Percentiles rank a stretch among this genome's conserved stretches.
These are phyloP conservation scores for Fusarium zealandicum DNA, from an alignment of 2,329 filamentous ascomycete species.

Conservation along the genomic window DNA sequence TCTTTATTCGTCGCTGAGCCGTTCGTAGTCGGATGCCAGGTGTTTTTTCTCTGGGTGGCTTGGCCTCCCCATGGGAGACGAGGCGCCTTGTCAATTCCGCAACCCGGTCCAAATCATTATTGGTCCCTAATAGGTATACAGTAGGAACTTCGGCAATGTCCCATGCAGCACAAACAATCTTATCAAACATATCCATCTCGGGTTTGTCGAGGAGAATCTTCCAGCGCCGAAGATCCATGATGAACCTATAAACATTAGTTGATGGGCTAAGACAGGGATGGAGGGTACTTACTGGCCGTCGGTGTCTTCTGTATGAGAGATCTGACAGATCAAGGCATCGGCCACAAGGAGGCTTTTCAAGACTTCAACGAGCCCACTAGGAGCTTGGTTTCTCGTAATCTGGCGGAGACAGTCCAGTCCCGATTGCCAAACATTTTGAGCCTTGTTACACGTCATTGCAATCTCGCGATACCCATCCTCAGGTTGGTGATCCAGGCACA, in stretches of 20 bases:
- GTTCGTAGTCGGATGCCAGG: conserved; percentile 23
- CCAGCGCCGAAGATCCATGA: conserved; percentile 40
- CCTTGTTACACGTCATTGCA: conserved; percentile 5
- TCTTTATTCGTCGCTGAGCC: conserved; percentile 26
- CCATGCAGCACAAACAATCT: conserved; percentile 37
- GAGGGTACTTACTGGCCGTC: conserved; percentile 16
- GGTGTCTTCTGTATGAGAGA: conserved; percentile 3
- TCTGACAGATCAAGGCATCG: conserved; percentile 29
- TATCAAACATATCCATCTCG: conserved; percentile 36
- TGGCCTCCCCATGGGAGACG: conserved; percentile 21
- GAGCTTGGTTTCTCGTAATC: conserved; percentile 26
- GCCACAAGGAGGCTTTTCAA: conserved; percentile 32
- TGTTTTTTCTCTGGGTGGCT: conserved; percentile 1
- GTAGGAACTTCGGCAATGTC: conserved; percentile 3
- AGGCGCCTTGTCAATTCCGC: conserved; percentile 36
- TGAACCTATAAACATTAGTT: conserved; percentile 35
- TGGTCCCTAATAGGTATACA: neutral
- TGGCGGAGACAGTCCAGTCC: conserved; percentile 27
- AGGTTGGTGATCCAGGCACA: conserved; percentile 5
- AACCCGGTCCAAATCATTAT: conserved; percentile 24
- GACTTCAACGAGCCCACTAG: conserved; percentile 13
- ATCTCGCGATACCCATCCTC: conserved; percentile 6
- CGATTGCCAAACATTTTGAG: conserved; percentile 10
- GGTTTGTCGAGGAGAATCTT: conserved; percentile 25
- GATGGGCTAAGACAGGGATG: neutral